Evolutionary conservation across 2,329 filamentous ascomycete genomes (phyloP).

Genomic region (Malbranchea zuffiana): DNA sequence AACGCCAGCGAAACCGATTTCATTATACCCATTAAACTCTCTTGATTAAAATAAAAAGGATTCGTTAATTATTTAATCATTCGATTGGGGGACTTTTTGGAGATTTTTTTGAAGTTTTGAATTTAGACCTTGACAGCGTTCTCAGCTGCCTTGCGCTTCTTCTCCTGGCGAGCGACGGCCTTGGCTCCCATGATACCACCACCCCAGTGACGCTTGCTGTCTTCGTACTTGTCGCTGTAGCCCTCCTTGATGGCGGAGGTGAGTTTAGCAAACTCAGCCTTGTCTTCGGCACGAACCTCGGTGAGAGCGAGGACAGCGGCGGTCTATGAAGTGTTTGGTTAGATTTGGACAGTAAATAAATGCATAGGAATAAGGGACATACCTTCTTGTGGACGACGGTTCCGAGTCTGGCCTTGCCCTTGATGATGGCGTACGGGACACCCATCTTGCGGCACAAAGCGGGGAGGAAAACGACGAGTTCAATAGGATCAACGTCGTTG

Average conservation of each 20-base stretch:
- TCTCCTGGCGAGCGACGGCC: conserved; percentile 65
- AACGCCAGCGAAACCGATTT: too few relatives aligned
- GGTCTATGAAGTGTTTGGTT: conserved; percentile 50
- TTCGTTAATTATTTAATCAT: too few relatives aligned
- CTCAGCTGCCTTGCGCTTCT: conserved; percentile 92
- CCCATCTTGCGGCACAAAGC: conserved; percentile 99
- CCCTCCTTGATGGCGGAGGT: conserved; percentile 94
- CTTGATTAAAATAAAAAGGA: not conserved
- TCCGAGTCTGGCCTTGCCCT: conserved; percentile 98
- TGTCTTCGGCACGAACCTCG: conserved; percentile 96
- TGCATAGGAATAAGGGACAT: conserved; percentile 21
- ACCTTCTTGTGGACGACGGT: conserved; percentile 99
- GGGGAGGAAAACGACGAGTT: conserved; percentile 97
- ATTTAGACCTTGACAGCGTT: conserved; percentile 93
- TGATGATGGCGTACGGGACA: conserved; percentile 96
- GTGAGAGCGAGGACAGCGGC: conserved; percentile 91
- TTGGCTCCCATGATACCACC: conserved; percentile 99
- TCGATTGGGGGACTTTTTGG: too few relatives aligned
- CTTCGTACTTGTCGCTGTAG: conserved; percentile 92
- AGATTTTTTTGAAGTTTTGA: too few relatives aligned
- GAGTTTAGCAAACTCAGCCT: conserved; percentile 95
- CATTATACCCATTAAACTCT: not conserved
- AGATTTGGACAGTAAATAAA: conserved; percentile 18
- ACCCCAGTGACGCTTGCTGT: conserved; percentile 87
- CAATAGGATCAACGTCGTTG: conserved; percentile 99